A percentile compares a stretch with the other conserved stretches of the same genome.
Evolutionary conservation across 129 eudicot genomes (phyloP).

Genomic region (Chrysanthemum seticuspe): DNA sequence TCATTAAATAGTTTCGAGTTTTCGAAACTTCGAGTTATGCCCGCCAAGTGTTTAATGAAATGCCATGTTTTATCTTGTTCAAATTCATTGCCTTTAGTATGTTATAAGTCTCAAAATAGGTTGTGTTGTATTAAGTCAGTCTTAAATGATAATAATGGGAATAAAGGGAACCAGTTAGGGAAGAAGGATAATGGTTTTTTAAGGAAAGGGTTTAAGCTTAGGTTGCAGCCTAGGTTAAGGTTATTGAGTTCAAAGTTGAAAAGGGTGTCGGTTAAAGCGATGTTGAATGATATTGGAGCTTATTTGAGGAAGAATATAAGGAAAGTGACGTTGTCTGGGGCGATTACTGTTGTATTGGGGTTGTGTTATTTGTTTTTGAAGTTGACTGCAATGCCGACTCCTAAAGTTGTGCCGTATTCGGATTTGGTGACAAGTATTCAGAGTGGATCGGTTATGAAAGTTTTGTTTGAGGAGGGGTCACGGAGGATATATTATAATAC

Average conservation of each 20-base stretch:
- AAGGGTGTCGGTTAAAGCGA: conserved; percentile 42
- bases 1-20: conserved; percentile 37
- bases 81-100: conserved; percentile 36
- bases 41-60: conserved; percentile 38
- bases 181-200: conserved; percentile 28
- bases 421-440: conserved; percentile 67
- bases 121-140: conserved; percentile 35
- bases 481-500: conserved; percentile 75
- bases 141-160: conserved; percentile 31
- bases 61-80: conserved; percentile 37
- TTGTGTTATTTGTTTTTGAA: conserved; percentile 77
- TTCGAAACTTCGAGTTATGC: conserved; percentile 33
- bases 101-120: conserved; percentile 35
- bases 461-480: conserved; percentile 91
- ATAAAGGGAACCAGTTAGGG: conserved; percentile 36
- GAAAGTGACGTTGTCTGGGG: conserved; percentile 51
- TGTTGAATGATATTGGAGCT: conserved; percentile 49
- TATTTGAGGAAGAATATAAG: conserved; percentile 63
- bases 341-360: conserved; percentile 65
- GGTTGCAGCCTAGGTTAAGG: conserved; percentile 75
- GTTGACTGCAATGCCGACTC: conserved; percentile 61
- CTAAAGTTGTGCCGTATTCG: conserved; percentile 84
- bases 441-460: conserved; percentile 62
- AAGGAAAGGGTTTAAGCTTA: conserved; percentile 54
- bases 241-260: conserved; percentile 54